Evolutionary conservation across 2,329 filamentous ascomycete genomes (phyloP).

Genomic region (Ophiobolus disseminans): DNA sequence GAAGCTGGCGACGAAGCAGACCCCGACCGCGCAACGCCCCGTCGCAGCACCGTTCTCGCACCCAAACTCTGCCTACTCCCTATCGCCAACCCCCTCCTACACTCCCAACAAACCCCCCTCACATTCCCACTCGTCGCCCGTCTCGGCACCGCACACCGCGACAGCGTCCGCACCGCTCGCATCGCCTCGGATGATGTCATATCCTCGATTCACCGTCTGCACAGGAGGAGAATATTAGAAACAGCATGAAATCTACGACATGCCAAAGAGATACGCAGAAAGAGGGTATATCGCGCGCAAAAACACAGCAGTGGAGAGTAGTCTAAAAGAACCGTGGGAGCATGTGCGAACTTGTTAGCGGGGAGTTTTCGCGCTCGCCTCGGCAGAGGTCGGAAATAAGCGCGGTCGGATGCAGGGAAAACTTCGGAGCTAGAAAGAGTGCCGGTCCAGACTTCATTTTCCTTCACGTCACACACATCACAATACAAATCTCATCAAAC

Average conservation of each 20-base stretch:
- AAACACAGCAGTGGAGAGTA: slow-evolving; percentile 8
- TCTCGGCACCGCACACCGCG: slow-evolving; percentile 31
- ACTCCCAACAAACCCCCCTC: slow-evolving; percentile 39
- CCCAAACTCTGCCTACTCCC: slow-evolving; percentile 12
- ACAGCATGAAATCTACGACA: slow-evolving; percentile 11
- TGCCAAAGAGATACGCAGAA: slow-evolving; percentile 1
- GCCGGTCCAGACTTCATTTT: too few species aligned
- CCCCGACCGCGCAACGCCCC: slow-evolving; percentile 9
- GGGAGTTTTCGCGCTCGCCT: slow-evolving; percentile 30
- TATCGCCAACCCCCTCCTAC: slow-evolving; percentile 22
- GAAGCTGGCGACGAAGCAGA: too few species aligned
- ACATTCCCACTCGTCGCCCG: slow-evolving; percentile 9
- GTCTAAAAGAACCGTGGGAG: slow-evolving; percentile 6
- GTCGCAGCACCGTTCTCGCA: slow-evolving; percentile 6
- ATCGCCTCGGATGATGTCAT: slow-evolving; percentile 48
- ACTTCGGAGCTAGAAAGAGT: slow-evolving; percentile 8
- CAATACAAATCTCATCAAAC: too few species aligned
- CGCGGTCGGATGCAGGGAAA: neutral
- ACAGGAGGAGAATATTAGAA: neutral
- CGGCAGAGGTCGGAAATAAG: slow-evolving; percentile 20
- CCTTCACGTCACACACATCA: too few species aligned
- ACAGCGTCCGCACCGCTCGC: slow-evolving; percentile 34
- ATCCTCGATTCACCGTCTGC: slow-evolving; percentile 5
- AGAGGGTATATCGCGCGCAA: slow-evolving; percentile 9
- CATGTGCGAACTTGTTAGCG: slow-evolving; percentile 24